Evolutionary conservation across 1,139 yeast genomes (phyloP).

Genomic region (Zygosaccharomyces sapae): DNA sequence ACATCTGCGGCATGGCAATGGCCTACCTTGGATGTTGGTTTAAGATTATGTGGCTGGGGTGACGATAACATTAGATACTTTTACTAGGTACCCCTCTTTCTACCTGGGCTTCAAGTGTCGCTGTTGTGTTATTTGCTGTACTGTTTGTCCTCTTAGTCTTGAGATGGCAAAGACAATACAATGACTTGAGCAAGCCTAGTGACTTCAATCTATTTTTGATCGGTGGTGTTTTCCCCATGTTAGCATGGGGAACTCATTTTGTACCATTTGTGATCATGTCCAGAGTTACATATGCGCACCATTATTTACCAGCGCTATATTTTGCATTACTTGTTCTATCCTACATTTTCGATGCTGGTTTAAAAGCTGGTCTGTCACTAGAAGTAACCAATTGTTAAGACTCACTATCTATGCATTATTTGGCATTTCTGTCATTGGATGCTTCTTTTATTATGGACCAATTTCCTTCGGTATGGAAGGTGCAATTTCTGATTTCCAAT

Average conservation of each 20-base stretch:
- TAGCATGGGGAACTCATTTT: conserved; percentile 95
- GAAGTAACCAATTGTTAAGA: conserved; percentile 34
- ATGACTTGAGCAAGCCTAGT: conserved; percentile 49
- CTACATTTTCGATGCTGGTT: conserved; percentile 65
- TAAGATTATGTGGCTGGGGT: conserved; percentile 95
- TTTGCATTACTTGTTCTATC: conserved; percentile 84
- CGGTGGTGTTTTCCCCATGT: conserved; percentile 86
- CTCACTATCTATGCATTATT: conserved; percentile 41
- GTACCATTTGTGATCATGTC: conserved; percentile 92
- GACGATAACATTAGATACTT: conserved; percentile 72
- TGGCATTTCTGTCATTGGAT: conserved; percentile 56
- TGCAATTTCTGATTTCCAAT: conserved; percentile 58
- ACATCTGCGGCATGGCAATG: conserved; percentile 97
- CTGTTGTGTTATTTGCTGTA: conserved; percentile 58
- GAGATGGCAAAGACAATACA: conserved; percentile 91
- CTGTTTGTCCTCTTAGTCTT: conserved; percentile 56
- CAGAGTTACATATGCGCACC: conserved; percentile 96
- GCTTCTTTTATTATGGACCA: conserved; percentile 71
- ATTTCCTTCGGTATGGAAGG: conserved; percentile 91
- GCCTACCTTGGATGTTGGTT: conserved; percentile 91
- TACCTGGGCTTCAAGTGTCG: conserved; percentile 84
- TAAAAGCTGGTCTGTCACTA: conserved; percentile 40
- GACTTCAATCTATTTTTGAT: conserved; percentile 48
- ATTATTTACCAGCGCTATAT: conserved; percentile 92
- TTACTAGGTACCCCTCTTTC: conserved; percentile 91